Conservation (phyloP, 345 rosid genomes). For the Toxicodendron radicans region DNA sequence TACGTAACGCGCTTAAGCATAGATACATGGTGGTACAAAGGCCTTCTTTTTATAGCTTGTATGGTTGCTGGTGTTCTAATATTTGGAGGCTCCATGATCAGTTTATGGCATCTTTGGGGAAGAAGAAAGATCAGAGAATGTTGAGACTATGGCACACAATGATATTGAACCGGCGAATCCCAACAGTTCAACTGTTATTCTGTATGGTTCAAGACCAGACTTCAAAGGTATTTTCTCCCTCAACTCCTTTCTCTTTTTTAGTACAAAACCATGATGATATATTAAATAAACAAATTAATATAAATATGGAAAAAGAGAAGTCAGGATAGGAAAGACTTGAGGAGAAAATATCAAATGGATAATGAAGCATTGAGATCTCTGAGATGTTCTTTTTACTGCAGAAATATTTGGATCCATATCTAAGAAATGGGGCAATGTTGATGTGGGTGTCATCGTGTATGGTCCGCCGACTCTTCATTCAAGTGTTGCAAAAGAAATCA, state of each 20-base stretch:
- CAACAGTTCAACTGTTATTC: conserved; percentile 29
- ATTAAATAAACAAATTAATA: neutral
- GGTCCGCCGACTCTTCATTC: conserved; percentile 77
- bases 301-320: too few species aligned
- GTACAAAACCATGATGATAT: neutral
- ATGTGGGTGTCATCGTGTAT: conserved; percentile 81
- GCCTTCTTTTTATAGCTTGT: conserved; percentile 61
- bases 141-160: conserved; percentile 18
- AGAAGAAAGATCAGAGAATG: conserved; percentile 18
- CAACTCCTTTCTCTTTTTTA: neutral
- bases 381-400: conserved; percentile 28
- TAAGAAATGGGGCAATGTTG: conserved; percentile 65
- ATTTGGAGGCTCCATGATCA: conserved; percentile 72
- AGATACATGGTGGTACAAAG: conserved; percentile 81
- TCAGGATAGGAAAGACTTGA: too few species aligned
- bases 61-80: conserved; percentile 61
- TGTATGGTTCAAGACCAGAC: conserved; percentile 83
- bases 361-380: neutral
- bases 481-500: conserved; percentile 76
- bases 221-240: conserved; percentile 53
- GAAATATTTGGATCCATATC: conserved; percentile 55
- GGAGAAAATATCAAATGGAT: neutral
- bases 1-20: conserved; percentile 59
- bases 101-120: conserved; percentile 74
- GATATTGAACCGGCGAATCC: conserved; percentile 18